Base-by-base conservation (phyloP, 192 early-diverging fungal species). In the Podochytrium sp. region DNA sequence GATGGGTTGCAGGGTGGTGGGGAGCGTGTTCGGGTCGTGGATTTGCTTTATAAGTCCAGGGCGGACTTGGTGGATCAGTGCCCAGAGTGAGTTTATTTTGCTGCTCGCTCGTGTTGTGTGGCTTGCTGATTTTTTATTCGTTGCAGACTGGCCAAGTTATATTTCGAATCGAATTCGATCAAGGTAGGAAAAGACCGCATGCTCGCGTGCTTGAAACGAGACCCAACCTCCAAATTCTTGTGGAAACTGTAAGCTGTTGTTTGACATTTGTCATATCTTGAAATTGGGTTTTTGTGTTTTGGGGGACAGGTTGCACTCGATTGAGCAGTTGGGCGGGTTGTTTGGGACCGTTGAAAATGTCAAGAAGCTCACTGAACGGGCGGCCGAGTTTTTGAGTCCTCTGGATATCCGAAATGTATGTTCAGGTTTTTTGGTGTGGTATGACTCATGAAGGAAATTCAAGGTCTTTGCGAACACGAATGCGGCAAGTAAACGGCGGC, bases 291-390 rank as follows among this genome's bases (percentile, higher is more conserved):
- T n/a, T 43, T 29, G 7, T 57, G 55, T 25, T 57, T 25, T 57
- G 10, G 12, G 10, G n/a, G 18, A 16, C 16, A 65, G 63, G 47
- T 43, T 65, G 12, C 47, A 65, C 33, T 10, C 12, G 10, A 47
- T 65, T 49, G 63, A 65, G 29, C 18, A 41, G n/a, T 29, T 65
- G 6, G 63, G 63, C n/a, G 63, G 63, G 63, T 42, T 23, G n/a
- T 65, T 65, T 65, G 63, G 63, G 47, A 49, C 6, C 38, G 20
- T 18, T 10, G 42, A 65, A 47, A 7, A 37, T 38, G 18, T 0
- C 38, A 33, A 33, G 12, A n/a, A n/a, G n/a, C n/a, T n/a, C n/a
- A n/a, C n/a, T n/a, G n/a, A n/a, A n/a, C n/a, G n/a, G n/a, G n/a
- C n/a, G n/a, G n/a, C n/a, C n/a, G n/a, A n/a, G n/a, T n/a, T n/a